Evolutionary conservation across 1,284 basidiomycete genomes (phyloP).

Genomic region (Tetrapyrgos nigripes): DNA sequence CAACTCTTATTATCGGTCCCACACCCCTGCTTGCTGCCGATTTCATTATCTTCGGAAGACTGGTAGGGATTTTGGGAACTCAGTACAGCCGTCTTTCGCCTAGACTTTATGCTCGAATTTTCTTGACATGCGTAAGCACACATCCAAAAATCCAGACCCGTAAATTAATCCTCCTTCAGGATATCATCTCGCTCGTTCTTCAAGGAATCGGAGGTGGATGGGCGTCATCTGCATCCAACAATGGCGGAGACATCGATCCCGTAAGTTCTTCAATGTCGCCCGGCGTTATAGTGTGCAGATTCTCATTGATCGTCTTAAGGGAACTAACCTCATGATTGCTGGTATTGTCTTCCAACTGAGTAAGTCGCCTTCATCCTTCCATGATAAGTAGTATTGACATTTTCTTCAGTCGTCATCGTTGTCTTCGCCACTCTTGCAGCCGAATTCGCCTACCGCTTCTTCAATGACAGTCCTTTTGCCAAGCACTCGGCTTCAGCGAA

Average conservation of each 20-base stretch:
- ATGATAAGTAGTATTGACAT: background rate
- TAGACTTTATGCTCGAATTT: slow-evolving; percentile 39
- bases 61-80: slow-evolving; percentile 47
- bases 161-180: slow-evolving; percentile 8
- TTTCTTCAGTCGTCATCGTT: slow-evolving; percentile 3
- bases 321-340: slow-evolving; percentile 44
- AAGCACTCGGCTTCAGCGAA: background rate
- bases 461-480: slow-evolving; percentile 1
- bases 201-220: slow-evolving; percentile 51
- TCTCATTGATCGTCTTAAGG: slow-evolving; percentile 18
- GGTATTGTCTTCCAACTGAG: slow-evolving; percentile 36
- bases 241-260: slow-evolving; percentile 14
- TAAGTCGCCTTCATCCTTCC: background rate
- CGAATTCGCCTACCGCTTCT: slow-evolving; percentile 8
- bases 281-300: background rate
- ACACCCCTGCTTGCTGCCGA: slow-evolving; percentile 56
- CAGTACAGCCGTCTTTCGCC: slow-evolving; percentile 46
- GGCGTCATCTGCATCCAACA: slow-evolving; percentile 32
- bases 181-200: slow-evolving; percentile 47
- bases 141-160: background rate
- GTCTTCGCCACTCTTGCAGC: background rate
- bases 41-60: slow-evolving; percentile 54
- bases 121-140: slow-evolving; percentile 33
- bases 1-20: slow-evolving; percentile 49
- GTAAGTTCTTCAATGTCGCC: background rate